These are phyloP conservation scores for Saccharomyces hybrid DNA, from an alignment of 1,139 yeast species.

Conservation along the genomic window DNA sequence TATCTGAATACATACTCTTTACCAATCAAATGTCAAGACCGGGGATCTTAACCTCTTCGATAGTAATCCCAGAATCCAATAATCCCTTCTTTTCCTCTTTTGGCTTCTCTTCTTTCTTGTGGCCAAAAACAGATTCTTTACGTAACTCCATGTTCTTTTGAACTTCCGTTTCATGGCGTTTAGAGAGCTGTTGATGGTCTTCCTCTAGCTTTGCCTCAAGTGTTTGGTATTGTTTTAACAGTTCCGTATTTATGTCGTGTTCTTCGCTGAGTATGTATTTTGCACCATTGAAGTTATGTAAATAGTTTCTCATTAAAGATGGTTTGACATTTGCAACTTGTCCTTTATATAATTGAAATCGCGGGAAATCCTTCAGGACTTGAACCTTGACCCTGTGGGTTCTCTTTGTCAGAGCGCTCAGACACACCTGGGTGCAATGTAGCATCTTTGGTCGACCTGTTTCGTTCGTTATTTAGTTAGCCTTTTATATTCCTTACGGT, in stretches of 20 bases:
- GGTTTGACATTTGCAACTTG: conserved; percentile 72
- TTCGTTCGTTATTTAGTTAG: not conserved
- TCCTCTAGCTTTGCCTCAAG: not conserved
- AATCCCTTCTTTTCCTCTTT: conserved; percentile 4
- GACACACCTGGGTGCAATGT: conserved; percentile 15
- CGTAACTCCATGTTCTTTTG: not conserved
- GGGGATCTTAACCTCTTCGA: conserved; percentile 11
- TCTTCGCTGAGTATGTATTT: conserved; percentile 42
- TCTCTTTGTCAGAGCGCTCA: conserved; percentile 34
- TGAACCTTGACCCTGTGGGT: conserved; percentile 58
- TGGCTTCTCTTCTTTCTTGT: conserved; percentile 8
- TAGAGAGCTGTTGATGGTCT: not conserved
- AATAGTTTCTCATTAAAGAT: conserved; percentile 71
- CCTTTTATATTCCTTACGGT: not conserved
- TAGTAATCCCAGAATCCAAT: conserved; percentile 4
- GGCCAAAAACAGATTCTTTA: not conserved
- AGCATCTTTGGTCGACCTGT: conserved; percentile 16
- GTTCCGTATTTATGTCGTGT: conserved; percentile 14
- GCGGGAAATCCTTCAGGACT: conserved; percentile 56
- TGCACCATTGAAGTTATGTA: conserved; percentile 68
- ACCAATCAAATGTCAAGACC: conserved; percentile 6
- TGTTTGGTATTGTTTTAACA: conserved; percentile 3
- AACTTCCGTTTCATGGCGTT: conserved; percentile 2
- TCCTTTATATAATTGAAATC: conserved; percentile 53
- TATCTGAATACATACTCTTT: not conserved